Conservation (phyloP, 2,329 filamentous ascomycete species). For the Emericellopsis atlantica region DNA sequence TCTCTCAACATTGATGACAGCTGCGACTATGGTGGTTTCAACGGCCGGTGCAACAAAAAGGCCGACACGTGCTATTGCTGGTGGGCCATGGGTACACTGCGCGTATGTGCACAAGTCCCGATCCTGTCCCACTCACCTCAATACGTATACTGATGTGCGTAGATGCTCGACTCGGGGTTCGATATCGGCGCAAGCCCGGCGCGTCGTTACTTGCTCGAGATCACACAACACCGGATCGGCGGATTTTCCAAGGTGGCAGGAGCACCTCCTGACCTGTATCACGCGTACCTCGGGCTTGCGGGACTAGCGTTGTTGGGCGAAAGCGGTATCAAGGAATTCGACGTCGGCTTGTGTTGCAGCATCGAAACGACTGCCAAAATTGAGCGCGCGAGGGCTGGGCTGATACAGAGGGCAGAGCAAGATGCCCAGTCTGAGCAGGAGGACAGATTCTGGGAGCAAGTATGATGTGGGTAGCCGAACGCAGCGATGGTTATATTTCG, state of each 20-base stretch:
- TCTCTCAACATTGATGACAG: slow-evolving; percentile 17
- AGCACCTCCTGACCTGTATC: slow-evolving; percentile 66
- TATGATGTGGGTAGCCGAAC: no score
- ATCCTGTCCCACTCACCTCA: slow-evolving; percentile 1
- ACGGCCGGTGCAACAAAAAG: slow-evolving; percentile 81
- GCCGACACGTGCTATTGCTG: slow-evolving; percentile 94
- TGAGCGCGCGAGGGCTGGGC: slow-evolving; percentile 26
- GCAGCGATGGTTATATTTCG: no score
- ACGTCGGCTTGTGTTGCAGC: slow-evolving; percentile 67
- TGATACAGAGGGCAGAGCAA: slow-evolving; percentile 7
- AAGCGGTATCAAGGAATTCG: slow-evolving; percentile 53
- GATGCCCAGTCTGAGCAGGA: no score
- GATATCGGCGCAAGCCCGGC: slow-evolving; percentile 49
- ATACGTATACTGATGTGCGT: slow-evolving; percentile 2
- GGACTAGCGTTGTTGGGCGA: slow-evolving; percentile 66
- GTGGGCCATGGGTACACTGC: slow-evolving; percentile 65
- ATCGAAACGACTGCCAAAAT: slow-evolving; percentile 40
- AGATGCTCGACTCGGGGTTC: slow-evolving; percentile 45
- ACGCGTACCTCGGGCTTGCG: slow-evolving; percentile 79
- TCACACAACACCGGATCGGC: slow-evolving; percentile 77
- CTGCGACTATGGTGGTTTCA: slow-evolving; percentile 58
- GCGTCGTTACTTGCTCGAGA: slow-evolving; percentile 68
- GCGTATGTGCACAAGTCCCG: slow-evolving; percentile 14
- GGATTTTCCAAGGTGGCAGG: slow-evolving; percentile 67
- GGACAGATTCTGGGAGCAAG: no score